Evolutionary conservation across 805 yeast species (phyloP), one percentile per base, ranked within the genome.

Genomic region (Vanderwaltozyma tropicalis): DNA sequence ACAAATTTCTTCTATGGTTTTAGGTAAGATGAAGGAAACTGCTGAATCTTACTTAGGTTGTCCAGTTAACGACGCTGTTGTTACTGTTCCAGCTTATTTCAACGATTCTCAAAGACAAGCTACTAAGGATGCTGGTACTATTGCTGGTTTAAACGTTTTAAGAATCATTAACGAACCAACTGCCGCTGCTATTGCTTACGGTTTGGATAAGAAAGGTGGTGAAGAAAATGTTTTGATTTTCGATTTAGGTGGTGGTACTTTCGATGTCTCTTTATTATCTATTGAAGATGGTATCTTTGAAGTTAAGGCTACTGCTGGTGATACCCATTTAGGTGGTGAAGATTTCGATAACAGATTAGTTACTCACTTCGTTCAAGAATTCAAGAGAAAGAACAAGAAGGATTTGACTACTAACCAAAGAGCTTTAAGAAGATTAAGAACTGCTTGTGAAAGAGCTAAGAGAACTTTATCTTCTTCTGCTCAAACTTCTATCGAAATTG

Each of bases 211-310:
- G 64, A 67, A 66, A 46, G 75, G 78, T 49, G 72, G 71, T 37
- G 96, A 88, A 71, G 81, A 80, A 67, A 84, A 88, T 63, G 94
- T 88, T 41, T 74, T 87, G 61, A 85, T 87, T 63, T 87, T 86
- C 71, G 96, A 87, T 69, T 76, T 88, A 57, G 96, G 96, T 77
- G 96, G 96, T 73, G 96, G 96, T 78, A 88, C 96, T 59, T 88
- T 88, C 71, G 96, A 88, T 84, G 96, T 88, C 37, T 88, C 96
- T 20, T 72, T 88, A 45, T 74, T 88, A 62, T 76, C 94, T 52
- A 88, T 88, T 59, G 95, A 86, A 61, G 96, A 85, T 53, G 96
- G 96, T 71, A 82, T 88, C 59, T 88, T 88, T 67, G 95, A 87
- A 72, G 96, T 88, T 55, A 87, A 86, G 74, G 92, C 96, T 50